These are phyloP conservation scores for Sugiyamaella castrensis DNA, from an alignment of 1,139 yeast species.

Conservation along the genomic window DNA sequence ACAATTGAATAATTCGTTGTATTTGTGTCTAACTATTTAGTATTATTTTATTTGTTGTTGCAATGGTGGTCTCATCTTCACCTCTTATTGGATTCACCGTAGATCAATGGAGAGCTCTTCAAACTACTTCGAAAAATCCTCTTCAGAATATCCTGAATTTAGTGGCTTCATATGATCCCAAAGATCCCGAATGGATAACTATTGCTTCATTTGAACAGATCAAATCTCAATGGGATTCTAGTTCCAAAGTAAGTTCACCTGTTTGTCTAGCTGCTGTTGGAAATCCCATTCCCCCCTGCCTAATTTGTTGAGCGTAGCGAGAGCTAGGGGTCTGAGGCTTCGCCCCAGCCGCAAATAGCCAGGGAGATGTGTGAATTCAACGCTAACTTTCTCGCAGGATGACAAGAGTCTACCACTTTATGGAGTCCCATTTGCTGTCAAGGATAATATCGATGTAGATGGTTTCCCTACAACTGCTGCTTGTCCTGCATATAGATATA, in stretches of 20 bases:
- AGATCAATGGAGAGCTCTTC: slow-evolving; percentile 69
- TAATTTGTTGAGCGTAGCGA: neutral
- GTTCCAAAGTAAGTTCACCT: slow-evolving; percentile 39
- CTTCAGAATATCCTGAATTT: slow-evolving; percentile 48
- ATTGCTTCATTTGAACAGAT: slow-evolving; percentile 60
- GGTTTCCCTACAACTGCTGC: slow-evolving; percentile 90
- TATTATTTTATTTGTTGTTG: no score
- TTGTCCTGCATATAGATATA: slow-evolving; percentile 76
- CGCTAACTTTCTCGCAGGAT: neutral
- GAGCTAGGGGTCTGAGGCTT: neutral
- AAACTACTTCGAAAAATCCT: slow-evolving; percentile 59
- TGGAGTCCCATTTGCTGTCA: slow-evolving; percentile 93
- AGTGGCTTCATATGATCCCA: slow-evolving; percentile 32
- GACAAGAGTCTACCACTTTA: slow-evolving; percentile 52
- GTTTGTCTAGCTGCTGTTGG: slow-evolving; percentile 22
- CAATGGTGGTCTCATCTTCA: neutral
- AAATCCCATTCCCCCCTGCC: neutral
- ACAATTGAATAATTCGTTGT: no score
- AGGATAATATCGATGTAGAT: slow-evolving; percentile 88
- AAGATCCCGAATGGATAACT: slow-evolving; percentile 90
- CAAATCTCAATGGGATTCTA: slow-evolving; percentile 72
- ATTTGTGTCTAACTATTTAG: no score
- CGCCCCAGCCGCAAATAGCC: neutral
- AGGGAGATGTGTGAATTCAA: neutral
- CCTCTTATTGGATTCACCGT: slow-evolving; percentile 54